Evolutionary conservation across 2,329 filamentous ascomycete species (phyloP).

Genomic region (Teratosphaeria nubilosa): DNA sequence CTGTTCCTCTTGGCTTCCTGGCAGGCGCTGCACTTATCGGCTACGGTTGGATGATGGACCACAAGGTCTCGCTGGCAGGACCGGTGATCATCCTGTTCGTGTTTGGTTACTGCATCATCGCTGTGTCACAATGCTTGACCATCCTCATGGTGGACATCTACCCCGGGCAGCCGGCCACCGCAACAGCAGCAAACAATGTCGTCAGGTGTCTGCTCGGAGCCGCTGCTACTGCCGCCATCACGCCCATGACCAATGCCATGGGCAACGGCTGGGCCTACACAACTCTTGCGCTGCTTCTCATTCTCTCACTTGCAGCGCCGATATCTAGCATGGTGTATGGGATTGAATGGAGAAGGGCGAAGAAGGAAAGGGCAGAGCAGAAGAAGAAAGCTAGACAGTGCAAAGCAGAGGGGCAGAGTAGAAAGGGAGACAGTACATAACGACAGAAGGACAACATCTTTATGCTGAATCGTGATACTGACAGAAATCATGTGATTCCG

Average conservation of each 20-base stretch:
- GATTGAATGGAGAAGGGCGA: slow-evolving; percentile 19
- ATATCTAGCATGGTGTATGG: slow-evolving; percentile 17
- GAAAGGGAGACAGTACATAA: not conserved
- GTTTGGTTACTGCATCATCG: slow-evolving; percentile 28
- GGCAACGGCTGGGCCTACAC: slow-evolving; percentile 35
- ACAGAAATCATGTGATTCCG: too few relatives aligned
- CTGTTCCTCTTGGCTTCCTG: slow-evolving; percentile 27
- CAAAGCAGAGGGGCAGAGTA: not conserved
- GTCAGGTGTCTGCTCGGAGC: slow-evolving; percentile 35
- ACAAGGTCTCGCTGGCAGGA: slow-evolving; percentile 17
- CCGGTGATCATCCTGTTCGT: slow-evolving; percentile 20
- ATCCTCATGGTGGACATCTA: slow-evolving; percentile 40
- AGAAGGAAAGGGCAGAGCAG: slow-evolving; percentile 12
- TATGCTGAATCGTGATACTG: not conserved
- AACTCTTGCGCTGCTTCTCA: slow-evolving; percentile 21
- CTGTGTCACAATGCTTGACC: slow-evolving; percentile 34
- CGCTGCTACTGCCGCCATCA: slow-evolving; percentile 30
- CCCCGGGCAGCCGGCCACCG: slow-evolving; percentile 30
- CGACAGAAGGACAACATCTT: not conserved
- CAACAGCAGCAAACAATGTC: slow-evolving; percentile 36
- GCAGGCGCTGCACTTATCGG: slow-evolving; percentile 25
- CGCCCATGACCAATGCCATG: slow-evolving; percentile 29
- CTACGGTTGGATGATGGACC: slow-evolving; percentile 34
- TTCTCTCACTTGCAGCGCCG: slow-evolving; percentile 9
- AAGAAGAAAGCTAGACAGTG: slow-evolving; percentile 3